These are phyloP conservation scores for Fomitopsis pinicola DNA, from an alignment of 1,284 basidiomycete species.

Conservation along the genomic window DNA sequence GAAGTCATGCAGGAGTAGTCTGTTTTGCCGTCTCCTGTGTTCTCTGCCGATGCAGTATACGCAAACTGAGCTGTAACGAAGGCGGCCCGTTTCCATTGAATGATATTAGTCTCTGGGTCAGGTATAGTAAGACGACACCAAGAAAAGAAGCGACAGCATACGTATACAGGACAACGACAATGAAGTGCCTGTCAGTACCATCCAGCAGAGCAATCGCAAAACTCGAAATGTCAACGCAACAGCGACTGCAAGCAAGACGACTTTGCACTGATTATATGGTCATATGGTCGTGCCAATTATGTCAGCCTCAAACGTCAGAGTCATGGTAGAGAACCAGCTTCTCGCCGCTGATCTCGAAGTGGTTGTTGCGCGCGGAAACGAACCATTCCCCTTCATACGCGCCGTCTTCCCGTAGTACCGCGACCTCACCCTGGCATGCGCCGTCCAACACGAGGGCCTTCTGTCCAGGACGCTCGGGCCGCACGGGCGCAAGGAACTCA, in stretches of 20 bases:
- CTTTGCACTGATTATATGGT: neutral
- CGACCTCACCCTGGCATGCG: conserved; percentile 10
- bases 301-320: neutral
- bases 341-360: conserved; percentile 12
- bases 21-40: neutral
- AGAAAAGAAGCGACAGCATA: neutral
- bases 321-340: conserved; percentile 10
- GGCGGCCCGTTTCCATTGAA: too few relatives aligned
- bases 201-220: too few relatives aligned
- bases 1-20: conserved; percentile 53
- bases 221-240: too few relatives aligned
- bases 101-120: too few relatives aligned
- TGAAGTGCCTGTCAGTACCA: too few relatives aligned
- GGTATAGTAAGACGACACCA: neutral
- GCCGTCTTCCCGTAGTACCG: conserved; percentile 16
- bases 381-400: conserved; percentile 13
- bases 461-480: conserved; percentile 10
- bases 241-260: neutral
- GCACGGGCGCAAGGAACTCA: conserved; percentile 11
- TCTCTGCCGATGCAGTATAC: too few relatives aligned
- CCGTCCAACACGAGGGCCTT: conserved; percentile 16
- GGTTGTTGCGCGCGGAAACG: conserved; percentile 16
- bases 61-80: too few relatives aligned
- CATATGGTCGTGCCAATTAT: neutral
- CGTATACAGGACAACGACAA: neutral